Base-by-base conservation (phyloP, 306 rosid species). In the Crataegus laevigata region DNA sequence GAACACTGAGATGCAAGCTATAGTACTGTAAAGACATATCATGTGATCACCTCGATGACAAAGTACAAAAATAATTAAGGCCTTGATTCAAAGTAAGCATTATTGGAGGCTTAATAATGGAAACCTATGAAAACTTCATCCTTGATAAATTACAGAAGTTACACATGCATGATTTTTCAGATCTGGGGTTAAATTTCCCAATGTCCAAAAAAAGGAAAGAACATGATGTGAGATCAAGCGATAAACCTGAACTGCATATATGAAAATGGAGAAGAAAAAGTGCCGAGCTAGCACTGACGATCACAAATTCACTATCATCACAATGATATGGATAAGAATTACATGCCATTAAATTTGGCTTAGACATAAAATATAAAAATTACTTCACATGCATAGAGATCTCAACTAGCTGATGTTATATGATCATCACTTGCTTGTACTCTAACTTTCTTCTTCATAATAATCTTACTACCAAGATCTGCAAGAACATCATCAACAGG, bases 391-490 rank as follows among this genome's bases (percentile, higher is more conserved):
- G 68, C 69, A 26, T 55, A 19, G 42, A 43, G 30, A 47, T 59
- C 11, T 47, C 47, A 55, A 28, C 17, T 47, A 15, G 54, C 21
- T 47, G 19, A 45, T 45, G 18, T 14, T 47, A 15, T 47, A 26
- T 70, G 36, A 26, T 29, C 52, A 22, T 17, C n/a, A 9, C 70
- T 63, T 26, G 59, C 78, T 52, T 70, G 74, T 36, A 63, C 68
- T 74, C 86, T 85, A 54, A 77, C 51, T 65, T 75, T 75, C 66
- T 87, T 91, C 86, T 88, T 85, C 54, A 47, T 15, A 18, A 47
- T 17, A 59, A 75, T 77, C 78, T 76, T 82, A 62, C 81, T 77
- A 3, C 74, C 86, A n/a, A 80, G 83, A 79, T 86, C 88, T 57
- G 73, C 77, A 59, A 74, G 61, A 72, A 82, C 40, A 63, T 9